phyloP scores from a whole-genome alignment of 148 eudicot species.

The Persicaria tinctoria region DNA sequence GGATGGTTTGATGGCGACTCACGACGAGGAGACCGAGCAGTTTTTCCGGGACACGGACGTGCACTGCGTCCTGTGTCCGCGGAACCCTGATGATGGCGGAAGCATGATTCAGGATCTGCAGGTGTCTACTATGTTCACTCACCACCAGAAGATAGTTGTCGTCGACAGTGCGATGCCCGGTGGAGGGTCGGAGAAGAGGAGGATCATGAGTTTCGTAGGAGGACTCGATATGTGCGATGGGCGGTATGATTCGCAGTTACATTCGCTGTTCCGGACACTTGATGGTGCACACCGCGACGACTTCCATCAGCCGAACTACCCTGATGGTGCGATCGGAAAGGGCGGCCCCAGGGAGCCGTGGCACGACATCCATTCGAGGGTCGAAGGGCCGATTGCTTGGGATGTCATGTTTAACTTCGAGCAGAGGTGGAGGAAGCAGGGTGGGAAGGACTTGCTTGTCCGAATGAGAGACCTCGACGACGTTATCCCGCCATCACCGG shows the following conservation, averaged over 20 bases:
- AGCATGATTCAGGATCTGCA: conserved; percentile 32
- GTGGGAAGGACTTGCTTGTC: conserved; percentile 26
- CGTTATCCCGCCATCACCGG: conserved; percentile 40
- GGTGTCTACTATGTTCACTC: conserved; percentile 42
- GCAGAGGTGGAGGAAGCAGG: conserved; percentile 58
- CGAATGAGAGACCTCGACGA: conserved; percentile 24
- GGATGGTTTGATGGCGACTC: conserved; percentile 40
- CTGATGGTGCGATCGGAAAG: conserved; percentile 24
- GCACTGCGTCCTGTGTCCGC: conserved; percentile 37
- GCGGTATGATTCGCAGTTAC: conserved; percentile 40
- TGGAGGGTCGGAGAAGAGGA: conserved; percentile 20
- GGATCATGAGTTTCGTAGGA: conserved; percentile 45
- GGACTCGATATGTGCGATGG: conserved; percentile 56
- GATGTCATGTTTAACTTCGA: conserved; percentile 46
- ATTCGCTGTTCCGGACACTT: conserved; percentile 42
- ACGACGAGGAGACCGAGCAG: conserved; percentile 31
- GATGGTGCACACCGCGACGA: conserved; percentile 34
- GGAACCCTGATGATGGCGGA: conserved; percentile 40
- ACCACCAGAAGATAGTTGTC: conserved; percentile 45
- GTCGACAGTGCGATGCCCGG: conserved; percentile 41
- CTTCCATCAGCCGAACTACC: conserved; percentile 46
- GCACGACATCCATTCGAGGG: conserved; percentile 45
- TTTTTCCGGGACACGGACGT: conserved; percentile 30
- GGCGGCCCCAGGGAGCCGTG: conserved; percentile 65
- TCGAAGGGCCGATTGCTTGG: conserved; percentile 52